Percentiles rank a stretch among this genome's conserved stretches.
phyloP scores from a whole-genome alignment of 1,284 basidiomycete species.

The Ceratorhiza oryzae-sativae region DNA sequence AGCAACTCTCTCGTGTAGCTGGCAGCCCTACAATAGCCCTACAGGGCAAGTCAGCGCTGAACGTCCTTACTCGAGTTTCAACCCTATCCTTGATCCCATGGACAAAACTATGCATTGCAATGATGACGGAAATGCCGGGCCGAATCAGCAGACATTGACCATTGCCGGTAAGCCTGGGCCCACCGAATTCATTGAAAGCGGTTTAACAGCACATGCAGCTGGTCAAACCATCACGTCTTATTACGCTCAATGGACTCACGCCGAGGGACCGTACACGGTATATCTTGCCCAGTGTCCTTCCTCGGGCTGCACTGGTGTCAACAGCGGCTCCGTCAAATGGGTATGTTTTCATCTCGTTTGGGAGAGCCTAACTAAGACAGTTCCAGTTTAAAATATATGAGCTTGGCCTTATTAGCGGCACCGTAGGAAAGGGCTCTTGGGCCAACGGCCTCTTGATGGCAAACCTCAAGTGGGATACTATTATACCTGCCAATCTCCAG shows the following conservation, averaged over 20 bases:
- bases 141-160: constrained; percentile 3
- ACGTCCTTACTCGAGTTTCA: constrained; percentile 40
- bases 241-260: constrained; percentile 43
- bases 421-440: constrained; percentile 39
- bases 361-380: neutral
- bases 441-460: constrained; percentile 40
- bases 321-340: constrained; percentile 41
- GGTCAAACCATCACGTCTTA: constrained; percentile 36
- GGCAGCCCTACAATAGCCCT: constrained; percentile 30
- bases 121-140: constrained; percentile 16
- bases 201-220: neutral
- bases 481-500: constrained; percentile 39
- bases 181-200: too few species aligned
- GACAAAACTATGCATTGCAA: constrained; percentile 41
- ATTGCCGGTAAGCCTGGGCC: constrained; percentile 18
- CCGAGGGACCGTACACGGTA: constrained; percentile 40
- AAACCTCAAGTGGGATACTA: constrained; percentile 38
- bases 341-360: neutral
- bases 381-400: constrained; percentile 37
- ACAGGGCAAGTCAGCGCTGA: constrained; percentile 40
- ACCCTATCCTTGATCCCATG: constrained; percentile 40
- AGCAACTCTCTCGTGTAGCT: too few species aligned
- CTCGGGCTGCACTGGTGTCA: constrained; percentile 45
- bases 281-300: constrained; percentile 41
- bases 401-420: constrained; percentile 40